Evolutionary conservation across 2,329 filamentous ascomycete genomes (phyloP), one percentile per base, ranked within the genome.

Genomic region (Trichoderma sp.): DNA sequence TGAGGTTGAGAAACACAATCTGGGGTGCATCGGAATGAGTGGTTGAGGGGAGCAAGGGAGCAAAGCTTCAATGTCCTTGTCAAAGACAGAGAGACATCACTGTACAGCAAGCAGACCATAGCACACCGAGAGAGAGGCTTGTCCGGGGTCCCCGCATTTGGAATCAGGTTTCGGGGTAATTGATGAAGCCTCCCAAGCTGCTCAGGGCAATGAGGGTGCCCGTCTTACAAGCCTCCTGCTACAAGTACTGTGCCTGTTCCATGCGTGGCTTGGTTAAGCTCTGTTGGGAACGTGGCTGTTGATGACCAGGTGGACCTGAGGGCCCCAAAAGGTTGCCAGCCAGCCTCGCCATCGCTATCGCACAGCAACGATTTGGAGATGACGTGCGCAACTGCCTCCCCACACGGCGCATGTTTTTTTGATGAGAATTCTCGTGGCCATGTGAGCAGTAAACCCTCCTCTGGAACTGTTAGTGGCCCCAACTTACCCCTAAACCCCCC

Each of bases 121-220:
- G 39, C 18, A 39, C 56, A 70, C 18, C 24, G 60, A 64, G 32
- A 71, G 34, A 43, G 39, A 43, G 24, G 32, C 47, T 63, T 56
- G 24, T 66, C 69, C 36, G 53, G 69, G 69, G 62, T 71, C 69
- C 69, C 69, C 69, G 61, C 69, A 71, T 71, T 66, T 71, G 36
- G n/a, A 63, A 57, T 71, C 62, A 53, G 61, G 43, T 51, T 71
- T 71, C 53, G 53, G 69, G 36, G 61, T 36, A 39, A 71, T n/a
- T 34, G 39, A 15, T 47, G 43, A 70, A 15, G 39, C 60, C 47
- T 11, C 32, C 34, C 28, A 15, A 11, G 24, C 47, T 11, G 51
- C 34, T 39, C 30, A 43, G 56, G 24, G 53, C 57, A 32, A 43
- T 62, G 3, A 36, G 34, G 65, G 60, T n/a, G 56, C 65, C 56